phyloP scores from a whole-genome alignment of 352 stramenopile species.

The Blastocystis sp. region DNA sequence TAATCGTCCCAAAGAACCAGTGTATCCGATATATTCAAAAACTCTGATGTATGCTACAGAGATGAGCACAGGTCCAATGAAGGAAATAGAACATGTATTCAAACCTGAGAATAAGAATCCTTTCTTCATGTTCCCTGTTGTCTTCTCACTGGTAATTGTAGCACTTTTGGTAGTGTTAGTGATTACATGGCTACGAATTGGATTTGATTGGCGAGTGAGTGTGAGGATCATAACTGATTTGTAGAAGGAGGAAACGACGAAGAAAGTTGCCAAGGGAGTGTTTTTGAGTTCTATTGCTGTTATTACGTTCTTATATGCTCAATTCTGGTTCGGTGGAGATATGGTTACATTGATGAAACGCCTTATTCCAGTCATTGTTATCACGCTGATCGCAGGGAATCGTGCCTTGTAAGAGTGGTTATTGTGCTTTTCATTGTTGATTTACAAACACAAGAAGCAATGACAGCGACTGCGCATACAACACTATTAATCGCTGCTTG shows the following conservation, averaged over 20 bases:
- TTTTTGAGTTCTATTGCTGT: conserved; percentile 31
- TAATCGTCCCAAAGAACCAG: not conserved
- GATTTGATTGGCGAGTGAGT: not conserved
- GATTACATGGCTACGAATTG: not conserved
- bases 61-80: conserved; percentile 38
- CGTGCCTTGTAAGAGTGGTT: conserved; percentile 53
- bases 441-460: conserved; percentile 42
- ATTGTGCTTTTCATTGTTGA: conserved; percentile 29
- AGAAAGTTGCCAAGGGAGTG: not conserved
- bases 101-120: conserved; percentile 51
- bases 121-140: conserved; percentile 25
- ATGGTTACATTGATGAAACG: conserved; percentile 54
- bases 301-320: conserved; percentile 34
- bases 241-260: not conserved
- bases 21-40: conserved; percentile 61
- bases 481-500: conserved; percentile 60
- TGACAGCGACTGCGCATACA: conserved; percentile 1
- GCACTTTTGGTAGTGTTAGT: not conserved
- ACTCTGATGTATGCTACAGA: conserved; percentile 63
- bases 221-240: not conserved
- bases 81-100: conserved; percentile 63
- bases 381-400: conserved; percentile 46
- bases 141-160: not conserved
- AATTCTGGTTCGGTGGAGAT: conserved; percentile 55
- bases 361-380: conserved; percentile 5